These are phyloP conservation scores for Rhododendron vialii DNA, from an alignment of 148 eudicot species.

Conservation along the genomic window DNA sequence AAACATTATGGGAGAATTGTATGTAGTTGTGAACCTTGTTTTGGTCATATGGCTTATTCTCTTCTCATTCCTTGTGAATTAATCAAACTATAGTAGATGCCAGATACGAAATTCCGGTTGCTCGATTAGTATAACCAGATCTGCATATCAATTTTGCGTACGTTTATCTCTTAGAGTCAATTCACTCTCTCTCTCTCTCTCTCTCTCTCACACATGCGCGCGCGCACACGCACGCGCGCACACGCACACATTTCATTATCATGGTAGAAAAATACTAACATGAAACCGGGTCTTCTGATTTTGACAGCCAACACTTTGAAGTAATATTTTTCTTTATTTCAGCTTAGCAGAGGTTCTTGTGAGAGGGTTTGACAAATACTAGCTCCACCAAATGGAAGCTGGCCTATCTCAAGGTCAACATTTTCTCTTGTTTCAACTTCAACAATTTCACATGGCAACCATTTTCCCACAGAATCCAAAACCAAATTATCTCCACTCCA, in stretches of 20 bases:
- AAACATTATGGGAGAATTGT: neutral
- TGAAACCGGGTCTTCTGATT: neutral
- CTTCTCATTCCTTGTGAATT: neutral
- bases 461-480: neutral
- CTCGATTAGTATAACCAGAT: neutral
- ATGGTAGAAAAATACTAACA: neutral
- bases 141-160: neutral
- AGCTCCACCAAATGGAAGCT: neutral
- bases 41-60: neutral
- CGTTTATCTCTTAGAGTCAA: neutral
- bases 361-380: neutral
- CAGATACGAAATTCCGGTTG: neutral
- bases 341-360: neutral
- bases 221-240: neutral
- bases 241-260: neutral
- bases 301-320: neutral
- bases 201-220: neutral
- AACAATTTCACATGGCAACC: neutral
- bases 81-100: neutral
- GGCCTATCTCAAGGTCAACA: neutral
- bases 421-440: neutral
- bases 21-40: neutral
- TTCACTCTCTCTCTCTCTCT: neutral
- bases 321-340: neutral
- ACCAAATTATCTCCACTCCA: neutral